Evolutionary conservation across 2,329 filamentous ascomycete genomes (phyloP), one percentile per base, ranked within the genome.

Genomic region (Monosporascus cannonballus): DNA sequence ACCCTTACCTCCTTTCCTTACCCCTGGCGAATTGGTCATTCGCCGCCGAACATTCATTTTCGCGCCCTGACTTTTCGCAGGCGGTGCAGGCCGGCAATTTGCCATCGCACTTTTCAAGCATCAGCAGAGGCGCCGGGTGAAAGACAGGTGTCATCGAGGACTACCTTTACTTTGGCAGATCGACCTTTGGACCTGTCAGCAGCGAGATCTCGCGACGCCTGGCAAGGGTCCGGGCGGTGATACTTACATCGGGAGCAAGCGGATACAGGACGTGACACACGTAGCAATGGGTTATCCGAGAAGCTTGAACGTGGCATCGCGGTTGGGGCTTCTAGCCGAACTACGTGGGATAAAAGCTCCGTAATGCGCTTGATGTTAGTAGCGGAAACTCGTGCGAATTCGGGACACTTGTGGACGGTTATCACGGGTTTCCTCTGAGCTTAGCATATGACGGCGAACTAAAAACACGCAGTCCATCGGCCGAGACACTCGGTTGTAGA

Each of bases 11-110:
- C 64, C 93, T 80, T 67, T 97, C 94, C 70, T 97, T 97, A 56
- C 94, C 94, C 57, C 91, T 81, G 0, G 93, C 92, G 71, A 96
- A 97, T 68, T 96, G 91, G 66, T 97, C 93, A 64, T 95, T 96
- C 7, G 91, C 92, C 52, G 91, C 91, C 6, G 91, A 96, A 69
- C 94, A 99, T 67, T 95, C 91, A 55, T 79, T 85, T 51, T 89
- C 85, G 56, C 90, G 87, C 30, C 92, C 91, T 15, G 90, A 90
- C 71, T 91, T 92, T 71, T 96, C 93, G 67, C 94, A 97, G 18
- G 93, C 93, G 7, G 91, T 95, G 67, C 94, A 99, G 7, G 92
- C 91, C 11, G 94, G 94, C 38, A 97, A 76, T 70, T 96, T 96
- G 56, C 94, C 93, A 73, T 97, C 94, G 66, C 94, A 99, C 84